Evolutionary conservation across 345 rosid genomes (phyloP).

Genomic region (Zanthoxylum bungeanum): DNA sequence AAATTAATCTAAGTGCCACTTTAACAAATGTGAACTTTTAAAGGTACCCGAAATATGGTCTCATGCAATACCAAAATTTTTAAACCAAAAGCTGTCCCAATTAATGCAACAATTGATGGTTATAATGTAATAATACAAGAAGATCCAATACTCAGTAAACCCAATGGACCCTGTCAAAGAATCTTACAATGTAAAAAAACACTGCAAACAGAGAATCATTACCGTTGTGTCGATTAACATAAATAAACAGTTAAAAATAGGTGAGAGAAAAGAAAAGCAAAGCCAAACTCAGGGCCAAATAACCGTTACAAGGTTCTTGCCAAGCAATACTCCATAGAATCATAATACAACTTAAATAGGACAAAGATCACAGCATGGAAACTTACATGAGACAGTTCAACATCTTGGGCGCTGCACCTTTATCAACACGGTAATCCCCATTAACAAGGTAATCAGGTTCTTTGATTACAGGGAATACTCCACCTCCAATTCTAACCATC

Average conservation of each 20-base stretch:
- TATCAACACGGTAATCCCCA: constrained; percentile 98
- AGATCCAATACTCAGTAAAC: background rate
- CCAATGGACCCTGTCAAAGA: background rate
- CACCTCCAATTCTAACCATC: constrained; percentile 99
- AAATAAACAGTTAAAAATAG: background rate
- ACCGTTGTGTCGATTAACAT: background rate
- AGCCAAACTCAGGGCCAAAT: background rate
- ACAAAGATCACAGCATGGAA: background rate
- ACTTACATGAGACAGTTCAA: constrained; percentile 98
- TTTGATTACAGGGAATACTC: constrained; percentile 95
- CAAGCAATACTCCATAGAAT: constrained; percentile 1
- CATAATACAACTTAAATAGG: background rate
- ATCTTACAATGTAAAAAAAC: background rate
- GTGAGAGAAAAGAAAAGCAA: background rate
- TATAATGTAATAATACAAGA: background rate
- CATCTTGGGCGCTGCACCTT: constrained; percentile 98
- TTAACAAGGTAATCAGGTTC: constrained; percentile 97
- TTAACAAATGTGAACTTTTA: background rate
- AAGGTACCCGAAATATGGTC: background rate
- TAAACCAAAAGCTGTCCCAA: background rate
- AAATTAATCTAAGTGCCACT: background rate
- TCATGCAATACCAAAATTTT: background rate
- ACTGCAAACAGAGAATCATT: background rate
- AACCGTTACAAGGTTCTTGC: background rate
- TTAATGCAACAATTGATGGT: background rate